A percentile compares a stretch with the other conserved stretches of the same genome.
Conservation (phyloP, 441 rosid species). For the Pelargonium cotyledonis region DNA sequence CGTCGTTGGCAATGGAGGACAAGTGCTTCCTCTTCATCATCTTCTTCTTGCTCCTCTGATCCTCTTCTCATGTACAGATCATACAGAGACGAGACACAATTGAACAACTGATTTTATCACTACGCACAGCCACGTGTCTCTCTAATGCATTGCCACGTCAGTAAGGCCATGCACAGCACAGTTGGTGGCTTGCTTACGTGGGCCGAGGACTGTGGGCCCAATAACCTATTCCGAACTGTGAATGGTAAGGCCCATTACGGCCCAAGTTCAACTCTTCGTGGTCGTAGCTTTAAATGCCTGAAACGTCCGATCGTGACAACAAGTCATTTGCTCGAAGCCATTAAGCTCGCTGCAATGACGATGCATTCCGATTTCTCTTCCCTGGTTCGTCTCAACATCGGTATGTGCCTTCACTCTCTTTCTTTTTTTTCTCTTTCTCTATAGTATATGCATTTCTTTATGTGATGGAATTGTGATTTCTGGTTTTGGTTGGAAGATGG, state of each 20-base stretch:
- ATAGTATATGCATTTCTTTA: neutral
- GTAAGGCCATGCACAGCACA: slow-evolving; percentile 38
- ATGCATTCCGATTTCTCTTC: slow-evolving; percentile 41
- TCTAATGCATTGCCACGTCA: slow-evolving; percentile 32
- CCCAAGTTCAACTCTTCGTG: neutral
- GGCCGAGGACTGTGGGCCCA: neutral
- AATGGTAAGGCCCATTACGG: neutral
- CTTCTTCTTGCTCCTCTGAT: slow-evolving; percentile 12
- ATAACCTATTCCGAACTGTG: neutral
- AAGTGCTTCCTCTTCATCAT: slow-evolving; percentile 54
- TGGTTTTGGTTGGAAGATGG: neutral
- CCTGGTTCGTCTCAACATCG: slow-evolving; percentile 73
- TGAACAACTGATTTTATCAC: neutral
- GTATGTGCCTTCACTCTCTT: slow-evolving; percentile 25
- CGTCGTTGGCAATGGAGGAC: slow-evolving; percentile 73
- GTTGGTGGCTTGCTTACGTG: slow-evolving; percentile 9
- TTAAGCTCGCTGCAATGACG: slow-evolving; percentile 25
- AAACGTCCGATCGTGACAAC: neutral
- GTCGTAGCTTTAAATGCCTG: neutral
- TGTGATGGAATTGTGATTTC: neutral
- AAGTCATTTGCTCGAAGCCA: neutral
- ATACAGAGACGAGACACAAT: neutral
- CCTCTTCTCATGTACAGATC: slow-evolving; percentile 6
- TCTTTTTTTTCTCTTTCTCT: slow-evolving; percentile 5
- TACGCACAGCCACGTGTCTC: neutral